Conservation (phyloP, 192 early-diverging fungal species). For the Podila horticola region DNA sequence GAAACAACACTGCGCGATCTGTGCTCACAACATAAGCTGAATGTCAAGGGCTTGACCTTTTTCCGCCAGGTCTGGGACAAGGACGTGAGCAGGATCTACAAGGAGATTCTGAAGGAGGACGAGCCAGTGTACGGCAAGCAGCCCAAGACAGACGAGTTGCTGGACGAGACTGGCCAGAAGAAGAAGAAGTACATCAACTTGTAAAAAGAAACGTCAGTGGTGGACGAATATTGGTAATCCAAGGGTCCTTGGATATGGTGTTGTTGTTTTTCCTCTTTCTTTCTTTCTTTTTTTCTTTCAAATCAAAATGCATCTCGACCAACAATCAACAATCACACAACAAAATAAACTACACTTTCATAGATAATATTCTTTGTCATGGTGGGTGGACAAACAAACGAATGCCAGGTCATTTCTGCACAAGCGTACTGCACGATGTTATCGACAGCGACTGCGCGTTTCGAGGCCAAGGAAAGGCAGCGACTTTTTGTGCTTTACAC, state of each 20-base stretch:
- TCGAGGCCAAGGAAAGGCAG: no score
- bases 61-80: slow-evolving; percentile 68
- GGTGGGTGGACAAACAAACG: no score
- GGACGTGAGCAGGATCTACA: slow-evolving; percentile 61
- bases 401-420: no score
- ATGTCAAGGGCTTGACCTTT: slow-evolving; percentile 58
- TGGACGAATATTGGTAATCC: not conserved
- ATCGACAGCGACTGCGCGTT: no score
- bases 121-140: slow-evolving; percentile 65
- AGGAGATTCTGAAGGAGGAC: slow-evolving; percentile 55
- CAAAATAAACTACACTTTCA: slow-evolving; percentile 7
- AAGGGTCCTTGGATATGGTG: no score
- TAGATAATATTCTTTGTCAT: slow-evolving; percentile 7
- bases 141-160: slow-evolving; percentile 57
- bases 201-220: slow-evolving; percentile 10
- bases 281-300: no score
- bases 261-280: no score
- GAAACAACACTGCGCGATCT: slow-evolving; percentile 49
- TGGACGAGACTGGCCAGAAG: slow-evolving; percentile 56
- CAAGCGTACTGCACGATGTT: no score
- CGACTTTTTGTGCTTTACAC: no score
- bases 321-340: not conserved
- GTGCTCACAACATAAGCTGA: slow-evolving; percentile 52
- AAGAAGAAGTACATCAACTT: slow-evolving; percentile 45
- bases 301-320: slow-evolving; percentile 1